Percentiles rank a stretch among this genome's conserved stretches.
Conservation (phyloP, 768 basidiomycete species). For the Pisolithus sp. region DNA sequence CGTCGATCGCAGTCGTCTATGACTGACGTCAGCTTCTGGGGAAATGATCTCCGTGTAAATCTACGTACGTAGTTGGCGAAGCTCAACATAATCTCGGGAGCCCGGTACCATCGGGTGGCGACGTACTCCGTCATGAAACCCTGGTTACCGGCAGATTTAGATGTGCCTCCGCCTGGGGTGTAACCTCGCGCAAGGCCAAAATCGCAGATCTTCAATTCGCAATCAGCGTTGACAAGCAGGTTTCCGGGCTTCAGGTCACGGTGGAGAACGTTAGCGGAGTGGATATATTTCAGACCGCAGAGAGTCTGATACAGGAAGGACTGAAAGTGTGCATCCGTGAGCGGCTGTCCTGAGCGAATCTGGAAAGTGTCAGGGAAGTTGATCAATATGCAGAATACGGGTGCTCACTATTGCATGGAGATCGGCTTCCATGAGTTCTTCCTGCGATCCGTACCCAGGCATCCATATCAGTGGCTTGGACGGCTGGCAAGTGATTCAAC, state of each 20-base stretch:
- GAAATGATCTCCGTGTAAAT: background rate
- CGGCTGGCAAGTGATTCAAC: conserved; percentile 20
- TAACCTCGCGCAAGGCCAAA: conserved; percentile 96
- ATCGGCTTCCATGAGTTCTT: conserved; percentile 99
- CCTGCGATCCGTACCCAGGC: conserved; percentile 41
- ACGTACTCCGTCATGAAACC: conserved; percentile 99
- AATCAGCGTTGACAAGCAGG: conserved; percentile 95
- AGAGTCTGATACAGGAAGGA: conserved; percentile 98
- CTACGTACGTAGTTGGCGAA: conserved; percentile 84
- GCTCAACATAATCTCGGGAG: conserved; percentile 98
- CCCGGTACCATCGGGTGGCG: conserved; percentile 98
- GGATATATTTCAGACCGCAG: conserved; percentile 97
- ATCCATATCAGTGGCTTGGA: background rate
- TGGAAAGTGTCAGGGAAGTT: conserved; percentile 17
- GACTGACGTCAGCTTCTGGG: conserved; percentile 10
- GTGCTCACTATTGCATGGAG: conserved; percentile 87
- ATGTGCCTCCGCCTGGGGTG: conserved; percentile 74
- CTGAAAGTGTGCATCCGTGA: conserved; percentile 89
- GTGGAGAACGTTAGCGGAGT: conserved; percentile 96
- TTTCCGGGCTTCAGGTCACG: conserved; percentile 95
- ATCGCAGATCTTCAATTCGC: conserved; percentile 97
- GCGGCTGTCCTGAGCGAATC: conserved; percentile 83
- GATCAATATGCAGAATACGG: background rate
- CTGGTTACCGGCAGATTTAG: conserved; percentile 68
- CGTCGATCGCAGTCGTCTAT: conserved; percentile 88